Evolutionary conservation across 768 basidiomycete species (phyloP), one percentile per base, ranked within the genome.

Genomic region (Kwoniella pini): DNA sequence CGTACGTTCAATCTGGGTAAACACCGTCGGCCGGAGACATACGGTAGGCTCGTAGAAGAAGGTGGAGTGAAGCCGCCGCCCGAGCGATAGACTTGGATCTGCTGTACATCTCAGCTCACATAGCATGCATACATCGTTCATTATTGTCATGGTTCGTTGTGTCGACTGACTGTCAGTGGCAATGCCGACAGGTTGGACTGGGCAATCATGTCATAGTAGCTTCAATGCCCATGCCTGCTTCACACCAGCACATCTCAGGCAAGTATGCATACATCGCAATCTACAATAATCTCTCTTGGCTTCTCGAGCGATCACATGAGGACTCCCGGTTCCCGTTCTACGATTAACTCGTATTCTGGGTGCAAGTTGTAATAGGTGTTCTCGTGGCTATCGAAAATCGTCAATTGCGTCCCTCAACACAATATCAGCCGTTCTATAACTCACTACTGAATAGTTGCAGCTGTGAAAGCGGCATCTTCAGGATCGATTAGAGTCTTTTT

Each of bases 1-100:
- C 59, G 75, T 52, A 77, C 75, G 4, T 77, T 77, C 55, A 69
- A 71, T 44, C 65, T 77, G 31, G 76, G 64, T 26, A 72, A 70
- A 63, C 75, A 76, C 54, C 53, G 76, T 15, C 43, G 76, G 22
- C 57, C 65, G 13, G 76, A 77, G 67, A 67, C 67, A 53, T 77
- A 77, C 48, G 71, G 68, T 1, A 56, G 62, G 13, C 57, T 77
- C 27, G 60, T 62, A 15, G 55, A 65, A 27, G 57, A 57, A 17
- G 65, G 66, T 13, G 76, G 74, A n/a, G 76, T 76, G 1, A 52
- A 65, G 21, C 64, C 64, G 19, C 76, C 76, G 17, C 51, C 63
- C 7, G 63, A 68, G n/a, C n/a, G n/a, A n/a, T n/a, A n/a, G n/a
- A n/a, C n/a, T n/a, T n/a, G n/a, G n/a, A n/a, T n/a, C n/a, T n/a